Base-by-base conservation (phyloP, 2,329 filamentous ascomycete species). In the Trichoderma simmonsii region DNA sequence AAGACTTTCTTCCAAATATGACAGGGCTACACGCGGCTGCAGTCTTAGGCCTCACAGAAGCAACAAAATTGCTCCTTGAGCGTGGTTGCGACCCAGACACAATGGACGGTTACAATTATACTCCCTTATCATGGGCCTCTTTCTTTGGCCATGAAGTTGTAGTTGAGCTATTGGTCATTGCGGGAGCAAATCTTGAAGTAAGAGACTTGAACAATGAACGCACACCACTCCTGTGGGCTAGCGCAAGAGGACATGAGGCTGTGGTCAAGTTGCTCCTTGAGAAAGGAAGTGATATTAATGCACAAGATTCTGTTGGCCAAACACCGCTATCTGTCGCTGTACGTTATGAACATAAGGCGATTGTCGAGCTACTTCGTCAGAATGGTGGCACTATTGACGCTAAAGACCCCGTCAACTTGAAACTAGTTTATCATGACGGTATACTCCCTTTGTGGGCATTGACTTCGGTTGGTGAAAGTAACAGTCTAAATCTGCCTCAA, bases 261-360 rank as follows among this genome's bases (percentile, higher is more conserved):
- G 4, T 51, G 0, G n/a, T 21, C 43, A 21, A 21, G 43, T 21
- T 51, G 1, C 43, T 51, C 3, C 3, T 51, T 0, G 43, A 51
- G 18, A 51, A 21, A 21, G 43, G n/a, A 51, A 0, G 9, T 3
- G 9, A 51, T 3, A 9, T 51, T 12, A 21, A 51, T 12, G 8
- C 43, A 21, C n/a, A 12, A 51, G 2, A 21, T 51, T 0, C 2
- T 0, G 0, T 0, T 1, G 43, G n/a, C 9, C 9, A 1, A 51
- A 51, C 43, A 21, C n/a, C 43, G 8, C 9, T 21, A 48, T 9
- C 43, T 48, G 0, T 48, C 5, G 43, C 43, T 11, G 39, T 3
- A 9, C 3, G 1, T 3, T 12, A 48, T 1, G 0, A 9, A 11
- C 43, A 48, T 1, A 21, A 48, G 8, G 3, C n/a, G 9, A 4